A percentile compares a stretch with the other conserved stretches of the same genome.
phyloP scores from a whole-genome alignment of 805 yeast genomes.

The Schwanniomyces sp. region DNA sequence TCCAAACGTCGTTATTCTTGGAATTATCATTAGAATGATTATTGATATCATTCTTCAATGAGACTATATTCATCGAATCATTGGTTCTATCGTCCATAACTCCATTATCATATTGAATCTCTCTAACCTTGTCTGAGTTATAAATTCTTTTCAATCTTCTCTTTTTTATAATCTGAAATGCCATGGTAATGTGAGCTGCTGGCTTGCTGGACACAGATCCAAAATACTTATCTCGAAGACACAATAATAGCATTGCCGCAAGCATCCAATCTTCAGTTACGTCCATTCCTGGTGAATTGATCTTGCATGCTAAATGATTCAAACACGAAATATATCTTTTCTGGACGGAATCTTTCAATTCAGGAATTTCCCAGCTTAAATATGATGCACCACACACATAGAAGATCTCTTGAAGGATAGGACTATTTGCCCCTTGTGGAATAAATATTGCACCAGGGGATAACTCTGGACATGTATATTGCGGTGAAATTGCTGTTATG shows the following conservation, averaged over 20 bases:
- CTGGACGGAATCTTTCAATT: background rate
- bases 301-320: background rate
- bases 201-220: constrained; percentile 1
- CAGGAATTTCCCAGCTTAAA: constrained; percentile 4
- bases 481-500: constrained; percentile 2
- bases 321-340: background rate
- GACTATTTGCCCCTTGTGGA: constrained; percentile 2
- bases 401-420: constrained; percentile 1
- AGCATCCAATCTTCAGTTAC: constrained; percentile 4
- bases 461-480: background rate
- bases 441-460: constrained; percentile 2
- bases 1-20: background rate
- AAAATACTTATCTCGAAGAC: constrained; percentile 2
- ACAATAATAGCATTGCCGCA: constrained; percentile 1
- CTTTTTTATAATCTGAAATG: constrained; percentile 1
- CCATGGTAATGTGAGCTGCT: constrained; percentile 3
- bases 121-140: background rate
- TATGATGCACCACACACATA: constrained; percentile 4
- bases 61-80: background rate
- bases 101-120: background rate
- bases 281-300: background rate
- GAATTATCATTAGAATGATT: too few relatives aligned
- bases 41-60: background rate
- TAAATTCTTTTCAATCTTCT: background rate
- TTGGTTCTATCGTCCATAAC: too few relatives aligned